These are phyloP conservation scores for Salicornia ramosissima DNA, from an alignment of 148 eudicot species.

Conservation along the genomic window DNA sequence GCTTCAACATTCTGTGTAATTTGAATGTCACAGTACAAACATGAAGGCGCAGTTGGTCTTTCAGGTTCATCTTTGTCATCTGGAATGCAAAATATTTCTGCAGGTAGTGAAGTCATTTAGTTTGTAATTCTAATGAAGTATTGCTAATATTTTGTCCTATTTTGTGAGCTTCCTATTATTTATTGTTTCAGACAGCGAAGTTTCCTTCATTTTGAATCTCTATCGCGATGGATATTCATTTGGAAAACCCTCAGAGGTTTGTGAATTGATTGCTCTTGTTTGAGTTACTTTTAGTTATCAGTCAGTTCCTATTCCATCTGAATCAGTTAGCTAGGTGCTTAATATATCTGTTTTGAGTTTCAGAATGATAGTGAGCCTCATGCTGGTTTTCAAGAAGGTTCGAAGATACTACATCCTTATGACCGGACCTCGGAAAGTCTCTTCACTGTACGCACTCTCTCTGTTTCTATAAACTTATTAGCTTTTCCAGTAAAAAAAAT, in stretches of 20 bases:
- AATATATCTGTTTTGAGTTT: constrained; percentile 12
- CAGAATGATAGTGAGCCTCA: constrained; percentile 45
- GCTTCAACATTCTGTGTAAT: neutral
- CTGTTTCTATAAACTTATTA: neutral
- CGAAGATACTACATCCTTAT: constrained; percentile 72
- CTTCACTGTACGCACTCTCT: constrained; percentile 53
- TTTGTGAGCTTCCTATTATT: neutral
- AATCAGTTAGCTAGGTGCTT: neutral
- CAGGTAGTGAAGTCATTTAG: constrained; percentile 19
- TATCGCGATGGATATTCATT: constrained; percentile 82
- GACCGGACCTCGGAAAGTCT: constrained; percentile 79
- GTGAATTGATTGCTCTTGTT: constrained; percentile 11
- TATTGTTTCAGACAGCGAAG: constrained; percentile 53
- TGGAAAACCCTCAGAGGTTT: constrained; percentile 71
- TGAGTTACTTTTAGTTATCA: neutral
- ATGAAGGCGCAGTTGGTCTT: constrained; percentile 37
- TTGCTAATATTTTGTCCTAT: neutral
- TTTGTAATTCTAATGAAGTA: neutral
- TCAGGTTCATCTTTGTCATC: constrained; percentile 40
- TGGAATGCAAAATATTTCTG: constrained; percentile 19
- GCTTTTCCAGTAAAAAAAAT: neutral
- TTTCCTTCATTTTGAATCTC: constrained; percentile 70
- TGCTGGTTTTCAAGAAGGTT: constrained; percentile 48
- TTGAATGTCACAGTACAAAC: constrained; percentile 37
- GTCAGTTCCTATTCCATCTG: neutral